These are phyloP conservation scores for Prasinococcaceae sp. DNA, from an alignment of 139 green algal species.

Conservation along the genomic window DNA sequence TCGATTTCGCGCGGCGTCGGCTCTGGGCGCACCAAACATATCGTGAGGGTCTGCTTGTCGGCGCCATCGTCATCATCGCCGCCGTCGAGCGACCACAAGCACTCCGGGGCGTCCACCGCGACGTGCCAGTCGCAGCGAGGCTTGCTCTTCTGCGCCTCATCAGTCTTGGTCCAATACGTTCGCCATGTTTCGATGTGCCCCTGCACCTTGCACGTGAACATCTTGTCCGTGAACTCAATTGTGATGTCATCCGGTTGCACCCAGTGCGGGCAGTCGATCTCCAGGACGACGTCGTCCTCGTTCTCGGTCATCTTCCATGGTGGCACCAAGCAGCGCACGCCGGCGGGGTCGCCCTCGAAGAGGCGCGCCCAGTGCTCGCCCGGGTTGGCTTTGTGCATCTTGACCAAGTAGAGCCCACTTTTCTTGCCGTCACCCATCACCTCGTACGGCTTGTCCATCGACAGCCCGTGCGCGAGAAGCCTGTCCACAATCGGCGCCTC, in stretches of 20 bases:
- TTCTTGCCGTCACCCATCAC: slow-evolving; percentile 31
- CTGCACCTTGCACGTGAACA: too few species aligned
- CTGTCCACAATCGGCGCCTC: slow-evolving; percentile 42
- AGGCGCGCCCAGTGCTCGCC: slow-evolving; percentile 30
- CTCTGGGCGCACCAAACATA: slow-evolving; percentile 32
- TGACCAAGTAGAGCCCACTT: slow-evolving; percentile 31
- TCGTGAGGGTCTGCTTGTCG: slow-evolving; percentile 24
- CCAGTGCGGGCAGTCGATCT: too few species aligned
- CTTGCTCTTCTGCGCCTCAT: slow-evolving; percentile 14
- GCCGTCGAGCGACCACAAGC: slow-evolving; percentile 41
- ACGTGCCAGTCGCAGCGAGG: not conserved
- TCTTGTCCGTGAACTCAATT: too few species aligned
- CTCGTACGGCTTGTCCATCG: slow-evolving; percentile 23
- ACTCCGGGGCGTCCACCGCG: slow-evolving; percentile 23
- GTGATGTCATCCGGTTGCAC: too few species aligned
- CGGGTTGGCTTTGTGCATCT: slow-evolving; percentile 30
- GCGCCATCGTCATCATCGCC: slow-evolving; percentile 18
- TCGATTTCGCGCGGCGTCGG: slow-evolving; percentile 34
- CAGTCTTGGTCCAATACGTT: too few species aligned
- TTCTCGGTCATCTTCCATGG: too few species aligned
- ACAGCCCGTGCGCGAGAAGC: slow-evolving; percentile 19
- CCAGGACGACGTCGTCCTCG: too few species aligned
- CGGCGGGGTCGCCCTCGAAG: too few species aligned
- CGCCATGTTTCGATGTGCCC: too few species aligned
- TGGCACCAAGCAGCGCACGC: too few species aligned